Percentiles rank a stretch among this genome's conserved stretches.
Evolutionary conservation across 805 yeast species (phyloP).

Genomic region (Lipomyces yamanashiensis): DNA sequence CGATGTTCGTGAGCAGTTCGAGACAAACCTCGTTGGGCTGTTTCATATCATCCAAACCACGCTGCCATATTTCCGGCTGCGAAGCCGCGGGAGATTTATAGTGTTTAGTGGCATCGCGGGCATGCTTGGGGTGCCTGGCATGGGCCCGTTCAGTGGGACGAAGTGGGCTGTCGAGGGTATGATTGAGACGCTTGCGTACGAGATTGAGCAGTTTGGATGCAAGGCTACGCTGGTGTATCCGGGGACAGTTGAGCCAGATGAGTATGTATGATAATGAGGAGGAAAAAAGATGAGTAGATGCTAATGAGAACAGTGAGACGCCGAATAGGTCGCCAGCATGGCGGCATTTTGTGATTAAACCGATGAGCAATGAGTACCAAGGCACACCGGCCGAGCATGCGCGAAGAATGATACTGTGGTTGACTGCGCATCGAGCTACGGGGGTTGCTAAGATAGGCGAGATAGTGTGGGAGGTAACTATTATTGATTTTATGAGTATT

Average conservation of each 20-base stretch:
- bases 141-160: slow-evolving; percentile 41
- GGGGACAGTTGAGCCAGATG: slow-evolving; percentile 26
- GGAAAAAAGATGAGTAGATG: neutral
- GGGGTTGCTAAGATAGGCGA: slow-evolving; percentile 39
- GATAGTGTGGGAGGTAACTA: slow-evolving; percentile 39
- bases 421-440: slow-evolving; percentile 30
- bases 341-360: slow-evolving; percentile 39
- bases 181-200: slow-evolving; percentile 42
- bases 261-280: slow-evolving; percentile 3
- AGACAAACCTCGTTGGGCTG: slow-evolving; percentile 40
- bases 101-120: slow-evolving; percentile 39
- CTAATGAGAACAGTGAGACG: neutral
- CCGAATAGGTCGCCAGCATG: slow-evolving; percentile 33
- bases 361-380: slow-evolving; percentile 31
- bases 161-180: slow-evolving; percentile 45
- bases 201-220: slow-evolving; percentile 37
- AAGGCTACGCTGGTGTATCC: slow-evolving; percentile 34
- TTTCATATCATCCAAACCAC: slow-evolving; percentile 40
- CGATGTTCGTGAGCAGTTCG: slow-evolving; percentile 40
- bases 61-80: slow-evolving; percentile 36
- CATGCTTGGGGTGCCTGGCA: slow-evolving; percentile 42
- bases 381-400: slow-evolving; percentile 40
- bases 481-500: no score
- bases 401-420: slow-evolving; percentile 36
- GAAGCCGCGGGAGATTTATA: slow-evolving; percentile 35